Evolutionary conservation across 805 yeast genomes (phyloP).

Genomic region (Crinitomyces ghanaensis): DNA sequence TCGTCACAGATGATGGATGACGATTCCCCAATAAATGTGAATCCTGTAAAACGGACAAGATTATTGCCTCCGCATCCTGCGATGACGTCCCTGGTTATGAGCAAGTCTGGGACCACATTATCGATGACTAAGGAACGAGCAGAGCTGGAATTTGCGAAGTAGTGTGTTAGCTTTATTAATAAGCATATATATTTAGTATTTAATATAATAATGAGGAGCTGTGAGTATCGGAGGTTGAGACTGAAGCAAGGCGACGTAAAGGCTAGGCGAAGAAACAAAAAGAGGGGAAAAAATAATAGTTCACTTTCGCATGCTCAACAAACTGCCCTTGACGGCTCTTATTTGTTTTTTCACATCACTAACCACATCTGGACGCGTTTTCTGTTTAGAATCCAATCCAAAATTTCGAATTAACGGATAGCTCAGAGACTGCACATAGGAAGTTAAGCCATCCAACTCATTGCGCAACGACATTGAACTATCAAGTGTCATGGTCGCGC

Average conservation of each 20-base stretch:
- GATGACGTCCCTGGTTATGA: constrained; percentile 19
- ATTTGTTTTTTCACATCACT: constrained; percentile 16
- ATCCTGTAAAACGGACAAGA: constrained; percentile 11
- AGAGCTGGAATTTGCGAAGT: not conserved
- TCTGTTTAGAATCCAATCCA: not conserved
- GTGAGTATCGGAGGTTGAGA: too few relatives aligned
- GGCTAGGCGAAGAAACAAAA: too few relatives aligned
- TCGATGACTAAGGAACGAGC: constrained; percentile 17
- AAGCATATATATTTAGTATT: too few relatives aligned
- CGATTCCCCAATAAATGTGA: constrained; percentile 13
- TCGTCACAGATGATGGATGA: constrained; percentile 11
- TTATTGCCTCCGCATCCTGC: constrained; percentile 24
- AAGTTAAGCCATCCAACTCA: constrained; percentile 9
- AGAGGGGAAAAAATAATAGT: too few relatives aligned
- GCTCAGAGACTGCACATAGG: constrained; percentile 6
- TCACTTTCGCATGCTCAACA: constrained; percentile 13
- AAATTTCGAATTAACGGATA: constrained; percentile 3
- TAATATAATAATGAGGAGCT: too few relatives aligned
- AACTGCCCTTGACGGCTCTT: constrained; percentile 16
- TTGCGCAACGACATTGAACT: constrained; percentile 7
- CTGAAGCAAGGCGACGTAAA: too few relatives aligned
- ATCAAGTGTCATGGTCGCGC: constrained; percentile 1
- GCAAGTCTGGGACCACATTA: constrained; percentile 11
- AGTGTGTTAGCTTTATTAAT: too few relatives aligned
- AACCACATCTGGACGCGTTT: constrained; percentile 4